These are phyloP conservation scores for Penicillium fuscoglaucum DNA, from an alignment of 2,329 filamentous ascomycete species.

Conservation along the genomic window DNA sequence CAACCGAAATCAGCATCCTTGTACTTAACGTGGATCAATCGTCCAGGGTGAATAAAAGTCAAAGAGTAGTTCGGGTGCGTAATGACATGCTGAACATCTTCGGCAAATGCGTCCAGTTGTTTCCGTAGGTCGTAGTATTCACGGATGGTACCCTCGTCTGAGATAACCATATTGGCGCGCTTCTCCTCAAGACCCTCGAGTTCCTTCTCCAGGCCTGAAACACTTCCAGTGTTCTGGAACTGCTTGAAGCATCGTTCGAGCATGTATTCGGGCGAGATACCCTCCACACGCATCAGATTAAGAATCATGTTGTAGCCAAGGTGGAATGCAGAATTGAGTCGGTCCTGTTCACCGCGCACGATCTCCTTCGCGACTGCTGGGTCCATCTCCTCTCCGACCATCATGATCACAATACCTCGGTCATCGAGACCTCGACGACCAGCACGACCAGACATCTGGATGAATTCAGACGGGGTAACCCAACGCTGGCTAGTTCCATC, in stretches of 20 bases:
- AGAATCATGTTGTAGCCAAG: slow-evolving; percentile 99
- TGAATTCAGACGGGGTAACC: slow-evolving; percentile 91
- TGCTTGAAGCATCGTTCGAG: slow-evolving; percentile 97
- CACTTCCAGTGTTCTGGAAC: slow-evolving; percentile 91
- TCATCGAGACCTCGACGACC: slow-evolving; percentile 97
- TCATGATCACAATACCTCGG: slow-evolving; percentile 98
- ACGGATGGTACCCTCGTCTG: slow-evolving; percentile 83
- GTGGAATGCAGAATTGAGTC: slow-evolving; percentile 95
- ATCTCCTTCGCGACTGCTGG: slow-evolving; percentile 91
- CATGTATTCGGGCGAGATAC: slow-evolving; percentile 99
- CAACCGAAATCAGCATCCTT: slow-evolving; percentile 83
- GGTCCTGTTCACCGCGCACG: slow-evolving; percentile 94
- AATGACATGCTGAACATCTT: slow-evolving; percentile 88
- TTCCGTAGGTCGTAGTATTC: slow-evolving; percentile 92
- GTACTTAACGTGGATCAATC: slow-evolving; percentile 82
- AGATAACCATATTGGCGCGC: slow-evolving; percentile 70
- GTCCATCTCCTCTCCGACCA: slow-evolving; percentile 96
- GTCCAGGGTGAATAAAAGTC: slow-evolving; percentile 82
- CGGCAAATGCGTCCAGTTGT: slow-evolving; percentile 77
- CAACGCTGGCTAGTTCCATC: slow-evolving; percentile 80
- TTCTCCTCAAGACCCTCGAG: slow-evolving; percentile 75
- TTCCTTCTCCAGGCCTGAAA: slow-evolving; percentile 79
- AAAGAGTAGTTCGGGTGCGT: slow-evolving; percentile 86
- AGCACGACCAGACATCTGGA: slow-evolving; percentile 97
- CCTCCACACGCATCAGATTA: slow-evolving; percentile 94